phyloP scores from a whole-genome alignment of 305 asterid genomes.

The Plantago rigida region DNA sequence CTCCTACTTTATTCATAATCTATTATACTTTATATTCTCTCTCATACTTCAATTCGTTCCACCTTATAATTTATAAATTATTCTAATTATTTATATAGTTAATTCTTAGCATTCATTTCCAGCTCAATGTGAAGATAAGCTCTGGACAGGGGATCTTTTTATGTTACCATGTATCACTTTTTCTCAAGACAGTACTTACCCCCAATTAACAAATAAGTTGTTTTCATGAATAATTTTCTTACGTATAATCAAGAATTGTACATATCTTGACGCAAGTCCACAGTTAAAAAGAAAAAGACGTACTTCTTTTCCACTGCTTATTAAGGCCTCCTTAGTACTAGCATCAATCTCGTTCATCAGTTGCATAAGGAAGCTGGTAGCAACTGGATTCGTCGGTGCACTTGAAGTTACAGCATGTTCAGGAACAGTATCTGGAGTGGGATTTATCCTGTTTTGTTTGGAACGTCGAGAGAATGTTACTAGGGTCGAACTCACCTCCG shows the following conservation, averaged over 20 bases:
- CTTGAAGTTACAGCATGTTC: conserved; percentile 15
- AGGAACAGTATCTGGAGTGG: conserved; percentile 23
- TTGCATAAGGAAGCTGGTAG: conserved; percentile 31
- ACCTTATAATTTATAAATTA: no score
- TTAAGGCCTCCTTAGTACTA: conserved; percentile 18
- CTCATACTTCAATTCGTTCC: no score
- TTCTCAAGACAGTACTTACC: not conserved
- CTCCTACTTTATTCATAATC: no score
- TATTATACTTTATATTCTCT: no score
- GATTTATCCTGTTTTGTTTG: conserved; percentile 34
- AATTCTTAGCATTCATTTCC: no score
- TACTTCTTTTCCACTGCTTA: conserved; percentile 27
- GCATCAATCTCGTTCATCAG: conserved; percentile 29
- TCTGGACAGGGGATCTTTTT: not conserved
- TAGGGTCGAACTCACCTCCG: conserved; percentile 33
- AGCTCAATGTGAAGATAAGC: no score
- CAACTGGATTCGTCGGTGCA: conserved; percentile 22
- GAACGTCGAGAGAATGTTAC: conserved; percentile 51
- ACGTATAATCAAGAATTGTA: not conserved
- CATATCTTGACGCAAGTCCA: not conserved
- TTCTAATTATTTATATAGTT: no score
- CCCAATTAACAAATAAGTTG: not conserved
- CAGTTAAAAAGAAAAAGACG: conserved; percentile 3
- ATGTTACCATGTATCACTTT: no score
- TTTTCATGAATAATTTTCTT: not conserved